Base-by-base conservation (phyloP, 768 basidiomycete species). In the Mycena galericulata region DNA sequence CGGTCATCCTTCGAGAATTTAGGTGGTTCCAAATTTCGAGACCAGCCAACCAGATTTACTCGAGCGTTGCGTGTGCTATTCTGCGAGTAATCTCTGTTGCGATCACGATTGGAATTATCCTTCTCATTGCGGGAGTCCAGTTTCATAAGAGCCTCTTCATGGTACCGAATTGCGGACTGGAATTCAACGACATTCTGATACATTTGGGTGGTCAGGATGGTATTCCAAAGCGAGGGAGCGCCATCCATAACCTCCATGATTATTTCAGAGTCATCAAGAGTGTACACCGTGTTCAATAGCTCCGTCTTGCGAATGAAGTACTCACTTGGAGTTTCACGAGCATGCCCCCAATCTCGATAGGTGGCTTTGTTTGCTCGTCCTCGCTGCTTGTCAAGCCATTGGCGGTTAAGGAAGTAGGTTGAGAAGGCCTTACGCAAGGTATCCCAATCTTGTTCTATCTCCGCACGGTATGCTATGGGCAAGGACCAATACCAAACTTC, bases 341-440 rank as follows among this genome's bases (percentile, higher is more conserved):
- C 17, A 22, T 50, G 49, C 10, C 49, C 49, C 6, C 29, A 32
- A 9, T 54, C 51, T n/a, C 51, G 27, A 20, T 54, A 54, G 34
- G 51, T 32, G 4, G 51, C 51, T 54, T 69, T 43, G 20, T 69
- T 74, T 0, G 80, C 79, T 29, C 73, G 54, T 8, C 65, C 58
- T 30, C 77, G 75, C 58, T 78, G 78, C 43, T 71, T 68, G 53
- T 81, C 79, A 1, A 77, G 34, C 70, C 73, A 79, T 3, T 60
- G 40, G 4, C 79, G 45, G 53, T 79, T 80, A 79, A 81, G 81
- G 62, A 72, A 82, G 49, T 78, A 80, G 3, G 60, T 64, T 0
- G 68, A 57, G 10, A 82, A 79, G 2, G 55, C 74, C 1, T n/a
- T n/a, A n/a, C n/a, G n/a, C n/a, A n/a, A n/a, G n/a, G 75, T 72